Evolutionary conservation across 2,329 filamentous ascomycete genomes (phyloP), one percentile per base, ranked within the genome.

Genomic region (Chaetothyriales sp.): DNA sequence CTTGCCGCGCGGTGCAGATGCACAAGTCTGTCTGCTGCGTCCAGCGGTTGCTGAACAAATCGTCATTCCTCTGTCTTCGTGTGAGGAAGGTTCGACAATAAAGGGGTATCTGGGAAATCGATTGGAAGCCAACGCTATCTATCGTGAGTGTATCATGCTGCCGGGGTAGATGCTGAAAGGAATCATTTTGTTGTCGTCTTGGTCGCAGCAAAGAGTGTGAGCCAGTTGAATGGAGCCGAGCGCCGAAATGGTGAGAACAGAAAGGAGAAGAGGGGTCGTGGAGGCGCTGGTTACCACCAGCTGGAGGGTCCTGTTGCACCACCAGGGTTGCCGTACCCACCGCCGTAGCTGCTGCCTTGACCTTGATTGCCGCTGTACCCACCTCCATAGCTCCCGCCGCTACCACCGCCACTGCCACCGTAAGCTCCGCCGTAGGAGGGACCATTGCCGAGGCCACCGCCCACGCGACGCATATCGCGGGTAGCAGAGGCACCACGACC

Each of bases 391-490:
- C 57, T 54, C 33, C 61, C 56, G 50, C 55, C 58, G 50, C 63
- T 60, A 51, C 62, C 63, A 49, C 62, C 60, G 54, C 58, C 60
- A 51, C 59, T 56, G 45, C 59, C 60, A 46, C 60, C 58, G 44
- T 63, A 58, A 50, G 59, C 56, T 37, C 63, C 61, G 51, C 64
- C 64, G 53, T 63, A 66, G 48, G 66, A 69, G 50, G 69, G 64
- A 57, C 64, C 60, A 54, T 62, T 58, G 44, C 69, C 68, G 58
- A 64, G 63, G 43, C 58, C 57, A 47, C 67, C 65, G 54, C 66
- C 66, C 69, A 79, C 80, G 70, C 89, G 89, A 73, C 92, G 88
- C 76, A 92, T 88, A 69, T 97, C 92, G 66, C 89, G 89, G 70
- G 83, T 94, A 63, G 83, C 77, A 66, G 69, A 65, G 58, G 67